Percentiles rank a stretch among this genome's conserved stretches.
phyloP scores from a whole-genome alignment of 495 filamentous ascomycete species.

The Neurospora sp. region DNA sequence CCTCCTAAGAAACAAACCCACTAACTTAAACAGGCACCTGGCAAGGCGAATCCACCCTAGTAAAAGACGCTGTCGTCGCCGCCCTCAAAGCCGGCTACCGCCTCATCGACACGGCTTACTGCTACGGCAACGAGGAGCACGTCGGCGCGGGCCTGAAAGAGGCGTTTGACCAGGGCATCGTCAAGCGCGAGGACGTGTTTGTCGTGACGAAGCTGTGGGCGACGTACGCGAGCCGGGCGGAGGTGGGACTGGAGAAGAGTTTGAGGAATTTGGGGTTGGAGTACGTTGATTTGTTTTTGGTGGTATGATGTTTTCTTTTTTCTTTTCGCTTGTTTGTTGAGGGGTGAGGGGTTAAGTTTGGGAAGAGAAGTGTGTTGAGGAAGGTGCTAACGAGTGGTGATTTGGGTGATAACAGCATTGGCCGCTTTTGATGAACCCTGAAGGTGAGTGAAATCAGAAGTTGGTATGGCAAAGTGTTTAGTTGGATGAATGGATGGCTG shows the following conservation, averaged over 20 bases:
- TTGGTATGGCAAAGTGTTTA: no score
- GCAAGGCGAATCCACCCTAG: constrained; percentile 59
- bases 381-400: constrained; percentile 20
- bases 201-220: constrained; percentile 79
- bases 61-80: constrained; percentile 40
- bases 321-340: neutral
- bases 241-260: constrained; percentile 58
- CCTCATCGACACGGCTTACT: constrained; percentile 51
- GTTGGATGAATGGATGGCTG: neutral
- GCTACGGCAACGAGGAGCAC: constrained; percentile 50
- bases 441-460: constrained; percentile 30
- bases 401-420: constrained; percentile 43
- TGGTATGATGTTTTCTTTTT: constrained; percentile 16
- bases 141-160: constrained; percentile 46
- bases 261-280: constrained; percentile 61
- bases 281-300: constrained; percentile 74
- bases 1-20: neutral
- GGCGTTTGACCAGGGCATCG: constrained; percentile 55
- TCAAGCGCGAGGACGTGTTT: constrained; percentile 71
- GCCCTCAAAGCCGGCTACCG: constrained; percentile 55
- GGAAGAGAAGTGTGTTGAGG: neutral
- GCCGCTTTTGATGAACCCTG: constrained; percentile 74
- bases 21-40: constrained; percentile 47
- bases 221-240: constrained; percentile 59
- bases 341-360: neutral